A percentile compares a stretch with the other conserved stretches of the same genome.
These are phyloP conservation scores for Trichoderma polysporum DNA, from an alignment of 2,329 filamentous ascomycete species.

Conservation along the genomic window DNA sequence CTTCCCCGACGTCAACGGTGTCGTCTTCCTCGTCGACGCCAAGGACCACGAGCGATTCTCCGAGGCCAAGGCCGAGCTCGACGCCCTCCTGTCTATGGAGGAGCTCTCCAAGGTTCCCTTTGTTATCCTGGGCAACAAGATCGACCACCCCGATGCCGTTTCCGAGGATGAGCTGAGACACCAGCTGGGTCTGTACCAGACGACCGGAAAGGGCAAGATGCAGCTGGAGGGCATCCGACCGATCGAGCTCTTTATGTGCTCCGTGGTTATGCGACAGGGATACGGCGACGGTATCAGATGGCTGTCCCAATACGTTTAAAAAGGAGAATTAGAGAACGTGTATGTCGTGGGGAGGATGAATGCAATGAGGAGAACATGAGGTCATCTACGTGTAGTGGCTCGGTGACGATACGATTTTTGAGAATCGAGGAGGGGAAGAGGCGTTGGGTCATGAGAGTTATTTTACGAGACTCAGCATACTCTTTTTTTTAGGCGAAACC, in stretches of 20 bases:
- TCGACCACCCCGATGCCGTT: slow-evolving; percentile 93
- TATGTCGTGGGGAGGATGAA: background rate
- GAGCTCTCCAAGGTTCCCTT: slow-evolving; percentile 95
- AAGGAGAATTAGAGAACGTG: background rate
- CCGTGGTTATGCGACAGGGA: slow-evolving; percentile 95
- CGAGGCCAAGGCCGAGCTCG: slow-evolving; percentile 96
- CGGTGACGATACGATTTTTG: slow-evolving; percentile 19
- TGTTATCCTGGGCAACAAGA: slow-evolving; percentile 97
- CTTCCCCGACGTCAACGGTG: slow-evolving; percentile 93
- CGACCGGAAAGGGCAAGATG: slow-evolving; percentile 93
- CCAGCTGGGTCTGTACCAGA: slow-evolving; percentile 91
- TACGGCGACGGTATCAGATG: slow-evolving; percentile 90
- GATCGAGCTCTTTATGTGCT: slow-evolving; percentile 99
- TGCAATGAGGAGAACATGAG: background rate
- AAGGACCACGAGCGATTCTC: slow-evolving; percentile 93
- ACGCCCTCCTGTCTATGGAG: slow-evolving; percentile 94
- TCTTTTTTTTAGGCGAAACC: slow-evolving; percentile 37
- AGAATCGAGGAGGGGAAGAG: slow-evolving; percentile 19
- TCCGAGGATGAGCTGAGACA: slow-evolving; percentile 94
- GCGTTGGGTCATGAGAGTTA: slow-evolving; percentile 28
- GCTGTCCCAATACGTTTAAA: slow-evolving; percentile 87
- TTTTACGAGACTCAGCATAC: slow-evolving; percentile 38
- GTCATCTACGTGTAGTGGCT: background rate
- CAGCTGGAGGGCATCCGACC: slow-evolving; percentile 88
- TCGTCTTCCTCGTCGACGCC: slow-evolving; percentile 96